A percentile compares a stretch with the other conserved stretches of the same genome.
Evolutionary conservation across 139 green algal species (phyloP).

Genomic region (Prasinococcaceae sp.): DNA sequence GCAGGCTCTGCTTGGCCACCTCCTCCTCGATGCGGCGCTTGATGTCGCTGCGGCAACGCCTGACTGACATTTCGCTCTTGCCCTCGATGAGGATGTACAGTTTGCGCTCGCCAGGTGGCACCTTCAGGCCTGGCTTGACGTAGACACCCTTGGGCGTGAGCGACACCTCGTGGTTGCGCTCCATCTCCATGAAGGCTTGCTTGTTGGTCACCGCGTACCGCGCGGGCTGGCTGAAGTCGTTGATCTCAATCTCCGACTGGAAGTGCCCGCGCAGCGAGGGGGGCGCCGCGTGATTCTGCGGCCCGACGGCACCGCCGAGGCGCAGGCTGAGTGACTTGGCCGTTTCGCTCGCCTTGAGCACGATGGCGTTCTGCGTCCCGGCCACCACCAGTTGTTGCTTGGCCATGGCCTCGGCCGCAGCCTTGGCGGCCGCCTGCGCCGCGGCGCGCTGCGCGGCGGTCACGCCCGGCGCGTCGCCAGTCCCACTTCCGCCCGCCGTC

Average conservation of each 20-base stretch:
- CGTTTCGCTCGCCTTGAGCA: too few species aligned
- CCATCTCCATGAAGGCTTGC: conserved; percentile 66
- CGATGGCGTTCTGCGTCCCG: too few species aligned
- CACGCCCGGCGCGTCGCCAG: background rate
- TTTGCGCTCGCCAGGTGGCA: conserved; percentile 70
- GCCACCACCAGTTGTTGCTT: conserved; percentile 3
- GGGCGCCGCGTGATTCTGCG: background rate
- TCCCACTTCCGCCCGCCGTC: background rate
- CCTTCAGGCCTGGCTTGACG: conserved; percentile 31
- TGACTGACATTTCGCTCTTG: conserved; percentile 48
- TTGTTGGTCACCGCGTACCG: conserved; percentile 78
- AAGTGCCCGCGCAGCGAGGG: conserved; percentile 36
- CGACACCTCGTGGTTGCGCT: conserved; percentile 69
- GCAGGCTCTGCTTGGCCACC: too few species aligned
- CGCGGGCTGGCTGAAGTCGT: conserved; percentile 94
- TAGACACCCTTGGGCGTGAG: conserved; percentile 66
- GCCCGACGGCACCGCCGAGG: background rate
- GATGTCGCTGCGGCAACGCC: conserved; percentile 58
- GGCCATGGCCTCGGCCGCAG: conserved; percentile 1
- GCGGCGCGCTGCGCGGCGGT: background rate
- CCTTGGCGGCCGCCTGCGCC: background rate
- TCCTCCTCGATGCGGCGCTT: conserved; percentile 51
- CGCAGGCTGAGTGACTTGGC: too few species aligned
- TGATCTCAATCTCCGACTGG: conserved; percentile 92
- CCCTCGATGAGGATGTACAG: conserved; percentile 88